These are phyloP conservation scores for Ciborinia camelliae DNA, from an alignment of 2,329 filamentous ascomycete genomes.

Conservation along the genomic window DNA sequence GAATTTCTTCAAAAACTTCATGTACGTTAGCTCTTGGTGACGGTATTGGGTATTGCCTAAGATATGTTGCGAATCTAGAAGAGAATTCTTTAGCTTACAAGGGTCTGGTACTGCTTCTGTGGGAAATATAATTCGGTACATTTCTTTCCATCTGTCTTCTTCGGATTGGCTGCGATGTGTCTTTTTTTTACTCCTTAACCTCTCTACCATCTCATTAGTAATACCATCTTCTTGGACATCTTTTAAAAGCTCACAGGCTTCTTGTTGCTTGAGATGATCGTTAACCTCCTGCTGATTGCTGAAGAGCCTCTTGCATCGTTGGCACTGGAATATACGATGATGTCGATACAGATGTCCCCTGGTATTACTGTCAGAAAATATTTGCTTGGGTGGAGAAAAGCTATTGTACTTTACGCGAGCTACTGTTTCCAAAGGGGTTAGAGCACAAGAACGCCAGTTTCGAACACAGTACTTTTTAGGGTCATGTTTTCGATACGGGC, in stretches of 20 bases:
- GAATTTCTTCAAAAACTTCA: too few species aligned
- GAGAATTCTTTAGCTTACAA: too few species aligned
- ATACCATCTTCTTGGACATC: too few species aligned
- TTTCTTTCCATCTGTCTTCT: constrained; percentile 22
- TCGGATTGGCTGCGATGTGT: constrained; percentile 21
- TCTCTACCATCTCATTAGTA: constrained; percentile 9
- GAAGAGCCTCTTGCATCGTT: constrained; percentile 21
- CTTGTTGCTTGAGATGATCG: background rate
- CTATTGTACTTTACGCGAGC: constrained; percentile 23
- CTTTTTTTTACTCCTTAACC: constrained; percentile 23
- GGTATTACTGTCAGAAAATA: too few species aligned
- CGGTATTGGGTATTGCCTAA: too few species aligned
- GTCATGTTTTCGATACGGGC: constrained; percentile 16
- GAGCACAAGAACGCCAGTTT: constrained; percentile 20
- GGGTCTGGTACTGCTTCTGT: too few species aligned
- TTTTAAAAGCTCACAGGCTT: too few species aligned
- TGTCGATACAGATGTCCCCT: constrained; percentile 23
- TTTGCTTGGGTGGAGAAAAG: background rate
- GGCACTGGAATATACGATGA: constrained; percentile 22
- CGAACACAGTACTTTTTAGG: constrained; percentile 19
- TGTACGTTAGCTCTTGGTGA: too few species aligned
- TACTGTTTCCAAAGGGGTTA: constrained; percentile 17
- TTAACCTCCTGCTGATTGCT: constrained; percentile 14
- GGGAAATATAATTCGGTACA: constrained; percentile 23
- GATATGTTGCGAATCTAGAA: too few species aligned